Conservation (phyloP, 345 rosid genomes). For the Hibiscus tridactylites region DNA sequence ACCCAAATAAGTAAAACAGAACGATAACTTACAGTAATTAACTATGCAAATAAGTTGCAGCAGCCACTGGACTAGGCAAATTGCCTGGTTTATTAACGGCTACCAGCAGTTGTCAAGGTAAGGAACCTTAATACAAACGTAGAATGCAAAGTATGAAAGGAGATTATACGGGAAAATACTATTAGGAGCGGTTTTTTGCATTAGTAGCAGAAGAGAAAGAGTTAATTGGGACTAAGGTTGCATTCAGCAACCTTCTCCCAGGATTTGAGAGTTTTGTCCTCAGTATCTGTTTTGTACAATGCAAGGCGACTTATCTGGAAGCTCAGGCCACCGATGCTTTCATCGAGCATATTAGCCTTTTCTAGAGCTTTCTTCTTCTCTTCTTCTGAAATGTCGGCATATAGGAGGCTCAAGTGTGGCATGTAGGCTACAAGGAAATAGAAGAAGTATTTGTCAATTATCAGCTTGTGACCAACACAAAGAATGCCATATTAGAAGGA, state of each 20-base stretch:
- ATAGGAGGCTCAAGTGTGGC: slow-evolving; percentile 84
- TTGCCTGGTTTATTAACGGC: background rate
- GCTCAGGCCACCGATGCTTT: slow-evolving; percentile 34
- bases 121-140: background rate
- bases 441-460: background rate
- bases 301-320: slow-evolving; percentile 12
- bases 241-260: slow-evolving; percentile 66
- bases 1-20: too few species aligned
- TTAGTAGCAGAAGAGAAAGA: background rate
- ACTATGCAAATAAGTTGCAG: background rate
- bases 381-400: slow-evolving; percentile 57
- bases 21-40: background rate
- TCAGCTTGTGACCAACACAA: slow-evolving; percentile 1
- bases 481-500: background rate
- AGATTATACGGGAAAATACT: background rate
- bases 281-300: slow-evolving; percentile 36
- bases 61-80: background rate
- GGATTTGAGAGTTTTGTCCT: slow-evolving; percentile 53
- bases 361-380: slow-evolving; percentile 69
- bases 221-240: slow-evolving; percentile 35
- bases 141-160: too few species aligned
- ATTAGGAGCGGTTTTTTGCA: background rate
- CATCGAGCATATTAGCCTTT: slow-evolving; percentile 46
- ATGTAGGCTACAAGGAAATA: slow-evolving; percentile 52
- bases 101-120: background rate